phyloP scores from a whole-genome alignment of 495 filamentous ascomycete genomes.

The Pseudoneurospora amorphoporcata region DNA sequence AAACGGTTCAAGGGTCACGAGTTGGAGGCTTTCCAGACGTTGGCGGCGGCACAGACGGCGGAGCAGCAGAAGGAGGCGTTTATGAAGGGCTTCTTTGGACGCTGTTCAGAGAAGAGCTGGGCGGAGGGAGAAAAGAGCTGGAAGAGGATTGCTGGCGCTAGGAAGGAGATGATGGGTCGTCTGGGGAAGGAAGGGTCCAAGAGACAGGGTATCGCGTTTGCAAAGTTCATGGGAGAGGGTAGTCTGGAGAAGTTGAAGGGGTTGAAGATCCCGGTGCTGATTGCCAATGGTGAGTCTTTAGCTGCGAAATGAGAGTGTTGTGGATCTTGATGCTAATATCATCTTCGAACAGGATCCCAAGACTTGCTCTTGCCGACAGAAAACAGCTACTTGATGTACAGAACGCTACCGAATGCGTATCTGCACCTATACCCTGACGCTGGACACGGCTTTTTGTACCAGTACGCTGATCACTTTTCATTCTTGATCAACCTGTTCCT shows the following conservation, averaged over 20 bases:
- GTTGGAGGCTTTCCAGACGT: conserved; percentile 1
- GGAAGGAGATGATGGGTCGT: conserved; percentile 4
- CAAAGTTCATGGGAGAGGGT: conserved; percentile 13
- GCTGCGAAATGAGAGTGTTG: not conserved
- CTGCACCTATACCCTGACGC: conserved; percentile 17
- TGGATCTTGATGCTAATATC: not conserved
- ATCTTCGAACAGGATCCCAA: conserved; percentile 1
- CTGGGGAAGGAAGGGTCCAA: conserved; percentile 14
- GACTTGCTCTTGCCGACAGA: conserved; percentile 19
- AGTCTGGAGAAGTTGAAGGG: conserved; percentile 18
- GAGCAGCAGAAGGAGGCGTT: conserved; percentile 9
- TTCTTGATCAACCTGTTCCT: conserved; percentile 13
- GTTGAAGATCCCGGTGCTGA: conserved; percentile 23
- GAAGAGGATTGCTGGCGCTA: conserved; percentile 10
- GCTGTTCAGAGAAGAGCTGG: conserved; percentile 7
- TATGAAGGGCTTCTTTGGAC: conserved; percentile 9
- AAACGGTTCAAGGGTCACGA: not conserved
- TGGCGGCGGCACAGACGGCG: conserved; percentile 1
- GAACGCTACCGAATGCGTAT: conserved; percentile 10
- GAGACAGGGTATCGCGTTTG: conserved; percentile 13
- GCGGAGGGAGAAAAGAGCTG: conserved; percentile 13
- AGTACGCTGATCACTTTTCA: conserved; percentile 16
- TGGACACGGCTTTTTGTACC: conserved; percentile 21
- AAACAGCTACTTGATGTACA: conserved; percentile 12
- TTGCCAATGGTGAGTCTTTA: conserved; percentile 21